These are phyloP conservation scores for Streptanthus diversifolius DNA, from an alignment of 345 rosid genomes.

Conservation along the genomic window DNA sequence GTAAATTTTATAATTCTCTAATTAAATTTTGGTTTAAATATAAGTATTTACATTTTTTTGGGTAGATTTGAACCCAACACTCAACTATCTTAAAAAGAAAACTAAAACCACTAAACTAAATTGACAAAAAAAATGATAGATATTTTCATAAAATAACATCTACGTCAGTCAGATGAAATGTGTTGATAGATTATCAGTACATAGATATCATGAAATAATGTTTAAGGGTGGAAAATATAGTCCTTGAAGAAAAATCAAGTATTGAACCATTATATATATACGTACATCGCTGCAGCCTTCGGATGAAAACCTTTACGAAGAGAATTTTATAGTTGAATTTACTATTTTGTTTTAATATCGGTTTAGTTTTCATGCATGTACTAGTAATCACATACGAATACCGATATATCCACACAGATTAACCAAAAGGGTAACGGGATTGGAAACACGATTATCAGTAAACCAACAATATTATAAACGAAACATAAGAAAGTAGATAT, in stretches of 20 bases:
- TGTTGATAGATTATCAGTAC: slow-evolving; percentile 17
- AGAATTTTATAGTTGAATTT: neutral
- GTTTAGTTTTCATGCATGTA: neutral
- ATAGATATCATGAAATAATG: neutral
- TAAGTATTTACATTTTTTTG: no score
- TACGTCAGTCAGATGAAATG: slow-evolving; percentile 11
- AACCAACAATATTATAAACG: neutral
- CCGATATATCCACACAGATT: neutral
- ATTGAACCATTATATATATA: neutral
- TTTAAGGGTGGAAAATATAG: neutral
- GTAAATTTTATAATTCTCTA: neutral
- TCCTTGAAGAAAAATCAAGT: neutral
- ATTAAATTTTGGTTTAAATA: no score
- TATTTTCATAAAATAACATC: neutral
- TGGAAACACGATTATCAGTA: no score
- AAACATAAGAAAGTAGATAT: neutral
- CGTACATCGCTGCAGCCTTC: no score
- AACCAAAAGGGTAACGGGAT: neutral
- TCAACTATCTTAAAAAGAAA: no score
- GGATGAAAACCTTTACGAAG: neutral
- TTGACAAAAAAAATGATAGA: no score
- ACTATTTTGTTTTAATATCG: neutral
- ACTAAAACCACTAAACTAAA: no score
- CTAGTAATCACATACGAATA: neutral
- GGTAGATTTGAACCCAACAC: no score